These are phyloP conservation scores for Amylocystis lapponica DNA, from an alignment of 768 basidiomycete genomes.

Conservation along the genomic window DNA sequence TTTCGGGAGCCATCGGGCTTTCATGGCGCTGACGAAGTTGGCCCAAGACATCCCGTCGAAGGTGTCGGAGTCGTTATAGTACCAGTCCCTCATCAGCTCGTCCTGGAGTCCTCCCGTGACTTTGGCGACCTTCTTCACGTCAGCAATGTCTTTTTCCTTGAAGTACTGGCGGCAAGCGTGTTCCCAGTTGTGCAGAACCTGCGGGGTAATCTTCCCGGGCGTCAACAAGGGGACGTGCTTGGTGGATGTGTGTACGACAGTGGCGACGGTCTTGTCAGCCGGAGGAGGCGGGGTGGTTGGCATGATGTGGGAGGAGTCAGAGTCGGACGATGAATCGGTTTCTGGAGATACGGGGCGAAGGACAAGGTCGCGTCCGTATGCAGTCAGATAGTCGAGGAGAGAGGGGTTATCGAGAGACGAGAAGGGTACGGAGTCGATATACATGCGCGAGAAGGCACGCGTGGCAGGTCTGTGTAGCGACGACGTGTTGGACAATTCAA, in stretches of 20 bases:
- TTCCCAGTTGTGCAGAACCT: neutral
- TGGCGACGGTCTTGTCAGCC: neutral
- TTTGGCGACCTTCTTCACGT: neutral
- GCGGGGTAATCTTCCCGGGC: slow-evolving; percentile 1
- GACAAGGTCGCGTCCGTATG: too few relatives aligned
- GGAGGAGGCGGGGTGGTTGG: neutral
- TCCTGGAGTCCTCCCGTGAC: neutral
- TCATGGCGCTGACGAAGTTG: neutral
- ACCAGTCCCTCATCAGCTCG: slow-evolving; percentile 3
- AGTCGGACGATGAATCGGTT: neutral
- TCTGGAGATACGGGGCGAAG: neutral
- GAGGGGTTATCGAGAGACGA: neutral
- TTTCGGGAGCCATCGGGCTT: slow-evolving; percentile 1
- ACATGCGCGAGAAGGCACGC: neutral
- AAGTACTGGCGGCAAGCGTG: neutral
- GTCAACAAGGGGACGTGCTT: neutral
- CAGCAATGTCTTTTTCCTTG: neutral
- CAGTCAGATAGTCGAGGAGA: neutral
- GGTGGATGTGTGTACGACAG: neutral
- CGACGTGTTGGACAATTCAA: neutral
- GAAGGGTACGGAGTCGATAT: neutral
- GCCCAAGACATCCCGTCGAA: neutral
- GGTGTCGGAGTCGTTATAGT: neutral
- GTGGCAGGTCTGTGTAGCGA: neutral
- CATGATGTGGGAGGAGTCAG: neutral